Conservation (phyloP, 148 eudicot species). For the Mesembryanthemum crystallinum region DNA sequence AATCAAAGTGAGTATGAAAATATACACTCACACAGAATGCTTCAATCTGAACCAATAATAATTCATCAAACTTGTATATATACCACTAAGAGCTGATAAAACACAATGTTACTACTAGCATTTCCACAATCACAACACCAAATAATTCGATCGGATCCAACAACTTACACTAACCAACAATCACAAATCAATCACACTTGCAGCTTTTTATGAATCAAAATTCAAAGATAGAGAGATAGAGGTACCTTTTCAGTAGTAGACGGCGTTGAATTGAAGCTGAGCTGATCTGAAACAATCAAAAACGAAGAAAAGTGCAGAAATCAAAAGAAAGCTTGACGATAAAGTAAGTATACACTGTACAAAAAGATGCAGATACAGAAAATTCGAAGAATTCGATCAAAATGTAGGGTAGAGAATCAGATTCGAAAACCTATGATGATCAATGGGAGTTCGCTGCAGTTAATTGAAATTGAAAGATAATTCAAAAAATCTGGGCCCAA, state of each 20-base stretch:
- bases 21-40: not conserved
- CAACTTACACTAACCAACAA: not conserved
- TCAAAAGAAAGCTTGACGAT: no score
- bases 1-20: not conserved
- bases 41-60: not conserved
- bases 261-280: slow-evolving; percentile 15
- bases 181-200: not conserved
- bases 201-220: not conserved
- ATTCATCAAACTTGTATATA: not conserved
- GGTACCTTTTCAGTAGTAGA: slow-evolving; percentile 22
- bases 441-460: not conserved
- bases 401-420: slow-evolving; percentile 16
- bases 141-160: slow-evolving; percentile 15
- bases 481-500: not conserved
- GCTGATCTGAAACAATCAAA: slow-evolving; percentile 8
- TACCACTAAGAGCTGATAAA: not conserved
- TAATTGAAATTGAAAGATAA: not conserved
- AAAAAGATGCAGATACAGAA: not conserved
- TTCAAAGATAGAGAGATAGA: slow-evolving; percentile 1
- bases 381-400: slow-evolving; percentile 5
- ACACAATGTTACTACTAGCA: not conserved
- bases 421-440: slow-evolving; percentile 21
- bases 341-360: not conserved
- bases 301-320: slow-evolving; percentile 6
- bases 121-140: not conserved